Evolutionary conservation across 805 yeast species (phyloP), one percentile per base, ranked within the genome.

Genomic region (Wickerhamiella parazyma): DNA sequence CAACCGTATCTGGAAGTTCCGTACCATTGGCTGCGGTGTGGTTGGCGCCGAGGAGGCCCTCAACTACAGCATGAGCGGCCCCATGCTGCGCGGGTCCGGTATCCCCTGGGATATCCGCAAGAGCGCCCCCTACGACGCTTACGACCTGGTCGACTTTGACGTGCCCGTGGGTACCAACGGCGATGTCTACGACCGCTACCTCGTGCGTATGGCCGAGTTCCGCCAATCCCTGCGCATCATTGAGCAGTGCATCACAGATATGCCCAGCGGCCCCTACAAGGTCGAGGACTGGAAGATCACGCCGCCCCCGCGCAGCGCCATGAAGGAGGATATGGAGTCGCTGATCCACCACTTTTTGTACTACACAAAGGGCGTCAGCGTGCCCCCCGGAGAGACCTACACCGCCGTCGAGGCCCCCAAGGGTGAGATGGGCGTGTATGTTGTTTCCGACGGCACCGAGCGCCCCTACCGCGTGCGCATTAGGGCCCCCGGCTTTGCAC

Each of bases 261-360:
- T 84, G 84, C 94, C 94, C 28, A 79, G 85, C 49, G 94, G 94
- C 31, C 89, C 94, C 36, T 82, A 80, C 54, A 83, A 83, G 68
- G 91, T 80, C 48, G 94, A 84, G 67, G 94, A 84, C 66, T 83
- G 72, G 70, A 84, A 84, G 69, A 73, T 84, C 53, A 67, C 76
- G 42, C 85, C 91, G 26, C 94, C 94, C 29, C 77, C 94, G 48
- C 76, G 89, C 62, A 62, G 76, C 19, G 58, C 72, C 55, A 84
- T 84, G 94, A 84, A 84, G 67, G 84, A 79, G 61, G 93, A 84
- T 64, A 84, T 84, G 94, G 94, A 84, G 70, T 79, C 89, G 18
- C 71, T 84, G 54, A 84, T 84, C 61, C 94, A 84, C 63, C 94
- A 84, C 68, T 84, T 84, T 70, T 69, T 84, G 62, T 69, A 80